phyloP scores from a whole-genome alignment of 768 basidiomycete genomes.

The Suillus occidentalis region DNA sequence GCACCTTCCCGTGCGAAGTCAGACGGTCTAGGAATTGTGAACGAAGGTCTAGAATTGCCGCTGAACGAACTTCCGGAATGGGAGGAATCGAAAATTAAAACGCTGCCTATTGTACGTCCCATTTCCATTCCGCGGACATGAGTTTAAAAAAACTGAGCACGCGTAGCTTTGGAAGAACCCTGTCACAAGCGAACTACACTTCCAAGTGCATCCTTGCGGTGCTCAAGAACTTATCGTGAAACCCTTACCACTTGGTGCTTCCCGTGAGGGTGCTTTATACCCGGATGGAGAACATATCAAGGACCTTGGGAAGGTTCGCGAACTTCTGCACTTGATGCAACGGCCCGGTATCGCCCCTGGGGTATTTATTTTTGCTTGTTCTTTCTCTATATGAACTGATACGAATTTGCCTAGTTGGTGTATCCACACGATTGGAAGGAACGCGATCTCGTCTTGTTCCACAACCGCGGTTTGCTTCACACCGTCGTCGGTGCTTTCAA shows the following conservation, averaged over 20 bases:
- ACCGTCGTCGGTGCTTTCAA: slow-evolving; percentile 66
- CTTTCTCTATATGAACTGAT: background rate
- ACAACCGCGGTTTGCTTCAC: slow-evolving; percentile 70
- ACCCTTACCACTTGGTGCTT: slow-evolving; percentile 65
- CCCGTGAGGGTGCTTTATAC: slow-evolving; percentile 65
- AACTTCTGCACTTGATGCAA: slow-evolving; percentile 82
- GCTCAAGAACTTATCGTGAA: slow-evolving; percentile 64
- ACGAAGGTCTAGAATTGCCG: slow-evolving; percentile 70
- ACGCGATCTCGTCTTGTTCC: slow-evolving; percentile 66
- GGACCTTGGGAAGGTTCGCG: slow-evolving; percentile 71
- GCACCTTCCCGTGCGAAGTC: slow-evolving; percentile 67
- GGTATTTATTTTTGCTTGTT: slow-evolving; percentile 32
- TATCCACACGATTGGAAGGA: slow-evolving; percentile 88
- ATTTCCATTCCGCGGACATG: background rate
- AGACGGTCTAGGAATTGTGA: slow-evolving; percentile 82
- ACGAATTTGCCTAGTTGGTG: slow-evolving; percentile 49
- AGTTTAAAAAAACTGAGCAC: slow-evolving; percentile 4
- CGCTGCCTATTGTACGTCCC: slow-evolving; percentile 56
- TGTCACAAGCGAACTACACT: slow-evolving; percentile 75
- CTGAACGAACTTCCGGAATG: slow-evolving; percentile 74
- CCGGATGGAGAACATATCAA: slow-evolving; percentile 81
- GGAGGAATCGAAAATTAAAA: slow-evolving; percentile 75
- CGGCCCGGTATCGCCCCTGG: slow-evolving; percentile 83
- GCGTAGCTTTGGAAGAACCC: slow-evolving; percentile 89
- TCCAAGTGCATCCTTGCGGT: slow-evolving; percentile 89